Base-by-base conservation (phyloP, 208 protist genomes). In the Leishmania gerbilli region DNA sequence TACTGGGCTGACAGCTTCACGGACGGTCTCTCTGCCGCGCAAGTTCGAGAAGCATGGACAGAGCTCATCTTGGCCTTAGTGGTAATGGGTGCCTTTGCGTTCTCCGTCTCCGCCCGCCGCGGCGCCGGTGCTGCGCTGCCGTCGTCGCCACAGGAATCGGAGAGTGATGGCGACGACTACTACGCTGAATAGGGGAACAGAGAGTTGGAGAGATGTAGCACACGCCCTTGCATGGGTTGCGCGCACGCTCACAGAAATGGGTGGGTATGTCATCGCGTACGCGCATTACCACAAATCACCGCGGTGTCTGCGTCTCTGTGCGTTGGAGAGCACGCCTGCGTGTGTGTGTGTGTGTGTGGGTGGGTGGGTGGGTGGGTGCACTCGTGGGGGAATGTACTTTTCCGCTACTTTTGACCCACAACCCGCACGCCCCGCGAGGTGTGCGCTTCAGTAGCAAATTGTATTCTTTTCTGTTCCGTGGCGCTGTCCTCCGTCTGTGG, bases 21-120 rank as follows among this genome's bases (percentile, higher is more conserved):
- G 4, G 31, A 31, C 24, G 75, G 47, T 42, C 31, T 71, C 13
- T 15, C 40, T 3, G 56, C 56, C 45, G 47, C 45, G 47, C 92
- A 74, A 88, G 91, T 77, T 31, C 82, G 56, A 71, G 78, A 77
- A 71, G 85, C 87, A 5, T 62, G 80, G 65, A 80, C 79, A 15
- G 82, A 89, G 71, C 51, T 93, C 2, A 72, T 84, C 49, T 42
- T 93, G 65, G 82, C 80, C 76, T 42, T 51, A 6, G 56, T 82
- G 2, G 79, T 89, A 0, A 60, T 81, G 31, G 75, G 79, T 55
- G 79, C 84, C 19, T 31, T 82, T 51, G n/a, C 87, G n/a, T 87
- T 97, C 75, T 75, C 80, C 75, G 8, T 49, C 19, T 79, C 89
- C 37, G 77, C 93, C 79, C 88, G 60, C 74, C 60, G 85, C 79